phyloP scores from a whole-genome alignment of 2,329 filamentous ascomycete genomes.

The Zymoseptoria passerinii region DNA sequence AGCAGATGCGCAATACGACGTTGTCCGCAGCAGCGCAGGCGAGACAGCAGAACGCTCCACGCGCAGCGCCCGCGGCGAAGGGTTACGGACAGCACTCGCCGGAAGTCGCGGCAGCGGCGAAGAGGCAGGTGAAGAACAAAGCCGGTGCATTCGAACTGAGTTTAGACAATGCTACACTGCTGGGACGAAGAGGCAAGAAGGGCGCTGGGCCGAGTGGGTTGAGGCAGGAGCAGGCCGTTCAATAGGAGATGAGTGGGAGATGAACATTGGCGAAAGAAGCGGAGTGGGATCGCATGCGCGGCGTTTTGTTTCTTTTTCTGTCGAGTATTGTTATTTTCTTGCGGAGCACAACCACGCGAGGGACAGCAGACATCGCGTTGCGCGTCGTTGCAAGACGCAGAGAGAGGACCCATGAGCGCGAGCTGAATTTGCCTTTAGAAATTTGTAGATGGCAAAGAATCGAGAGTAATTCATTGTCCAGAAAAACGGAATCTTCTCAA shows the following conservation, averaged over 20 bases:
- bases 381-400: too few relatives aligned
- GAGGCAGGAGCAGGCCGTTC: slow-evolving; percentile 32
- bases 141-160: slow-evolving; percentile 80
- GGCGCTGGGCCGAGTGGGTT: slow-evolving; percentile 36
- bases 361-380: too few relatives aligned
- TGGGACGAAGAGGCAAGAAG: slow-evolving; percentile 61
- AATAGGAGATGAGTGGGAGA: slow-evolving; percentile 3
- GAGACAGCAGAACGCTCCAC: slow-evolving; percentile 43
- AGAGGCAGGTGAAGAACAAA: slow-evolving; percentile 68
- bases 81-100: slow-evolving; percentile 89
- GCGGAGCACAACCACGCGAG: background rate
- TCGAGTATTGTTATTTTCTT: background rate
- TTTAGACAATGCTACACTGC: slow-evolving; percentile 78
- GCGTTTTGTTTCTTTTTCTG: background rate
- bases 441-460: too few relatives aligned
- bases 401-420: too few relatives aligned
- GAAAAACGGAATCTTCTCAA: too few relatives aligned
- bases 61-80: slow-evolving; percentile 44
- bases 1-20: slow-evolving; percentile 76
- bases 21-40: slow-evolving; percentile 59
- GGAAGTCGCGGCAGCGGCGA: slow-evolving; percentile 72
- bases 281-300: background rate
- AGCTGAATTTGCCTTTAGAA: too few relatives aligned
- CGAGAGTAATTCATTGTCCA: too few relatives aligned
- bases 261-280: too few relatives aligned